Percentiles rank a stretch among this genome's conserved stretches.
Evolutionary conservation across 2,329 filamentous ascomycete species (phyloP).

Genomic region (Cladosporium halotolerans): DNA sequence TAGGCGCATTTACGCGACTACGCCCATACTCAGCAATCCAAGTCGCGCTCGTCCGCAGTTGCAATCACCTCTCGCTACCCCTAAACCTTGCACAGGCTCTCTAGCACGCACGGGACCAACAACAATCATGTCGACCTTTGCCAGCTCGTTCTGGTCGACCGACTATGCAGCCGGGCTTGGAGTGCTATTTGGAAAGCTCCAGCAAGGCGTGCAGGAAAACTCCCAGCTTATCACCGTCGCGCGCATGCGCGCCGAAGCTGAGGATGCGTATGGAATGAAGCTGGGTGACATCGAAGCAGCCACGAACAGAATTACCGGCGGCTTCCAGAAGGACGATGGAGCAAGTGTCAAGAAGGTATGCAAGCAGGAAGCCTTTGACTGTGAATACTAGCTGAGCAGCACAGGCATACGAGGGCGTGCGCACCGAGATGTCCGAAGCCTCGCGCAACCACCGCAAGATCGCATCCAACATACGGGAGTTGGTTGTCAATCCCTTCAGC

Average conservation of each 20-base stretch:
- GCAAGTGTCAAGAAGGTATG: constrained; percentile 89
- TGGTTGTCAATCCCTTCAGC: constrained; percentile 89
- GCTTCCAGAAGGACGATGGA: constrained; percentile 87
- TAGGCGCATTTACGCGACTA: constrained; percentile 6
- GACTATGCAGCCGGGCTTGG: constrained; percentile 94
- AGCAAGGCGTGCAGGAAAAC: constrained; percentile 93
- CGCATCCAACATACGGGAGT: constrained; percentile 88
- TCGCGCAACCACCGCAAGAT: constrained; percentile 90
- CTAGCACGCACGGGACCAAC: not conserved
- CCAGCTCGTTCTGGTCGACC: constrained; percentile 94
- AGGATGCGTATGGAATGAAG: constrained; percentile 78
- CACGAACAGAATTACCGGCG: constrained; percentile 73
- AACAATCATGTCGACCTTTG: constrained; percentile 72
- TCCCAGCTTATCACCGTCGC: constrained; percentile 88
- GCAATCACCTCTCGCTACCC: not conserved
- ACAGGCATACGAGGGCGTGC: constrained; percentile 89
- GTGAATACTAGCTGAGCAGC: constrained; percentile 11
- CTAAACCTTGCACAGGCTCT: not conserved
- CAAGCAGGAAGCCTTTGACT: not conserved
- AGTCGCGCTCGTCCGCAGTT: not conserved
- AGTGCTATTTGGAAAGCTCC: constrained; percentile 91
- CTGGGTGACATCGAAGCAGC: constrained; percentile 75
- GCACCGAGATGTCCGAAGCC: constrained; percentile 86
- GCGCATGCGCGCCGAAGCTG: constrained; percentile 89
- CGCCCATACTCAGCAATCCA: not conserved